Evolutionary conservation across 2,329 filamentous ascomycete genomes (phyloP).

Genomic region (Ceratocystis lukuohia): DNA sequence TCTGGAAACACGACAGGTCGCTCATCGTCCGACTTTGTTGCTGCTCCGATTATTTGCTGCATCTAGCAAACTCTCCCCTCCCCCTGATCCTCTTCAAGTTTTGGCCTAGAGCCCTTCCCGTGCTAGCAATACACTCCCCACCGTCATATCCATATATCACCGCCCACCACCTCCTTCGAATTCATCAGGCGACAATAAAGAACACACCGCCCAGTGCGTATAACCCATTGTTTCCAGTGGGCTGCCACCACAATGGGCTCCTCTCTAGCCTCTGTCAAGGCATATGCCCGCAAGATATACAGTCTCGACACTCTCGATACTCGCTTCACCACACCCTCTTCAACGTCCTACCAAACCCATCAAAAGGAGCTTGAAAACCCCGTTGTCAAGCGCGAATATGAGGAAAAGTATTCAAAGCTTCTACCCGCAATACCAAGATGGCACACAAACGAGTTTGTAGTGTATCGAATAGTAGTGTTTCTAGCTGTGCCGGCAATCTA

Average conservation of each 20-base stretch:
- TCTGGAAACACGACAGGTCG: background rate
- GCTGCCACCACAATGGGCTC: constrained; percentile 29
- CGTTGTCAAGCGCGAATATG: constrained; percentile 26
- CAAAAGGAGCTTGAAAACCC: constrained; percentile 27
- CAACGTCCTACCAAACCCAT: constrained; percentile 47
- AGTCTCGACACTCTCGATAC: constrained; percentile 49
- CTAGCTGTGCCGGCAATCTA: constrained; percentile 72
- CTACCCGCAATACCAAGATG: constrained; percentile 55
- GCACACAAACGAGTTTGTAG: constrained; percentile 71
- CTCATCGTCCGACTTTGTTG: background rate
- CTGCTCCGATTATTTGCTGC: background rate
- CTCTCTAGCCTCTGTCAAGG: constrained; percentile 23
- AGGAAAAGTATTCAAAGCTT: constrained; percentile 28
- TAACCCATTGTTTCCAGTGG: constrained; percentile 10
- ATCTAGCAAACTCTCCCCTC: background rate
- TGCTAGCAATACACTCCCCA: constrained; percentile 1
- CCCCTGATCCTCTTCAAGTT: background rate
- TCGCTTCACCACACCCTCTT: constrained; percentile 55
- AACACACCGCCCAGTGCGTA: background rate
- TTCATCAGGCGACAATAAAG: background rate
- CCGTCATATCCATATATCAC: background rate
- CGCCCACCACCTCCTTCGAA: background rate
- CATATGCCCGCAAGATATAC: constrained; percentile 42
- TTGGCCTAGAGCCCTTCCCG: background rate
- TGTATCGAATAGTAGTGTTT: constrained; percentile 61